A percentile compares a stretch with the other conserved stretches of the same genome.
Conservation (phyloP, 176 grass and related monocot genomes). For the Oryza meyeriana region DNA sequence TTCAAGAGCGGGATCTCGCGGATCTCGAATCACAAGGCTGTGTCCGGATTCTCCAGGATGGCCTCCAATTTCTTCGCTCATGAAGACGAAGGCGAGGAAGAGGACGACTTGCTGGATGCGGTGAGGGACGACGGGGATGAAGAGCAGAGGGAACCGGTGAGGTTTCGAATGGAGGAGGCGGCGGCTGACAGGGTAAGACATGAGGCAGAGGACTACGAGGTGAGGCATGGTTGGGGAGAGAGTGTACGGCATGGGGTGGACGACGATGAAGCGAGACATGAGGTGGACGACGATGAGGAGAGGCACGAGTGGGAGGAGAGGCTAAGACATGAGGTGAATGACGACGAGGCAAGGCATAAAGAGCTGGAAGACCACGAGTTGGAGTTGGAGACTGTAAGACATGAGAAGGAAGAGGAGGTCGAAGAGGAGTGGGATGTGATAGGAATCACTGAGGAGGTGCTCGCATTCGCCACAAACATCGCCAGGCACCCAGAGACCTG, state of each 20-base stretch:
- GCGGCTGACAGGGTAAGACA: not conserved
- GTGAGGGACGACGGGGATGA: conserved; percentile 1
- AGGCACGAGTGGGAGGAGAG: not conserved
- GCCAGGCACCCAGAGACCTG: conserved; percentile 90
- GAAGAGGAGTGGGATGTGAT: conserved; percentile 56
- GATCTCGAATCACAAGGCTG: conserved; percentile 64
- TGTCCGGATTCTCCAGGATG: conserved; percentile 74
- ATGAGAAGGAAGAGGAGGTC: conserved; percentile 26
- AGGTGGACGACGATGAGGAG: not conserved
- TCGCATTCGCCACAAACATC: conserved; percentile 82
- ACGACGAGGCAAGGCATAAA: not conserved
- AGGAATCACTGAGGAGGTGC: conserved; percentile 82
- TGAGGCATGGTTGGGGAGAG: conserved; percentile 25
- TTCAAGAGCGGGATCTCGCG: conserved; percentile 62
- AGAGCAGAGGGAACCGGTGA: not conserved
- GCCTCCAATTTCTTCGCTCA: conserved; percentile 70
- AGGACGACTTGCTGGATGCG: conserved; percentile 19
- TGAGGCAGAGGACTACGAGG: not conserved
- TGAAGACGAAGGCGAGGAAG: conserved; percentile 70
- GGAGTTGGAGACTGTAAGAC: not conserved
- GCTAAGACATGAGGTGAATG: not conserved
- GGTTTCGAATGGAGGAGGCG: not conserved
- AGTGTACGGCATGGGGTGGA: not conserved
- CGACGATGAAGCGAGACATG: not conserved
- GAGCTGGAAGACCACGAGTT: not conserved